Percentiles rank a stretch among this genome's conserved stretches.
These are phyloP conservation scores for Xylariaceae sp. DNA, from an alignment of 2,329 filamentous ascomycete species.

Conservation along the genomic window DNA sequence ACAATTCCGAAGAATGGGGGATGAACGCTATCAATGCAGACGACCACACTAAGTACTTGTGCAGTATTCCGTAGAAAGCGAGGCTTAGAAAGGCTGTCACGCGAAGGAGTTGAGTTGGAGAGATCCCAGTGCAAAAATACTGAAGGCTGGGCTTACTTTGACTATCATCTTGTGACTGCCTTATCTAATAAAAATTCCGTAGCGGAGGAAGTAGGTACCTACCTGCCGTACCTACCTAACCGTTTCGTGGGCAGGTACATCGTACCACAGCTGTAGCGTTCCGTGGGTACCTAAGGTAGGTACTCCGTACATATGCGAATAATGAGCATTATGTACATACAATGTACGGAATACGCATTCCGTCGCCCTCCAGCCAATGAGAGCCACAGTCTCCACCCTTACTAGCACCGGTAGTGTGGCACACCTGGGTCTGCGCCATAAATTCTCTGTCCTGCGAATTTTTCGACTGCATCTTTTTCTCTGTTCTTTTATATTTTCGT, in stretches of 20 bases:
- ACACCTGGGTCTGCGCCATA: neutral
- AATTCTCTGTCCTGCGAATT: neutral
- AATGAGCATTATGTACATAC: neutral
- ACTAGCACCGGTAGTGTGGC: neutral
- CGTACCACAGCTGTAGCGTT: no score
- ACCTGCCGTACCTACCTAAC: no score
- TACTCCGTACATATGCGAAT: neutral
- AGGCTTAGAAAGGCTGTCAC: conserved; percentile 4
- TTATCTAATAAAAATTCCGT: neutral
- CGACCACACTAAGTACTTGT: no score
- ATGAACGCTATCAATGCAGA: no score
- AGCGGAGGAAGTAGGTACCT: neutral
- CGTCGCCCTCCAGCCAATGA: neutral
- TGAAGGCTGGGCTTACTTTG: conserved; percentile 13
- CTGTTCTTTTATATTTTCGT: neutral
- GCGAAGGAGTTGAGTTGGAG: conserved; percentile 2
- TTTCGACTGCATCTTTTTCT: neutral
- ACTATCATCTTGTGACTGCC: neutral
- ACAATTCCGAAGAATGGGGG: no score
- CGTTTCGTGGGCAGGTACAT: no score
- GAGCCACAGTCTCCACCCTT: neutral
- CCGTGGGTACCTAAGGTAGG: neutral
- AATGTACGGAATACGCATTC: neutral
- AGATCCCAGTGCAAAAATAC: conserved; percentile 13
- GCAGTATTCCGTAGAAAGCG: no score